phyloP scores from a whole-genome alignment of 202 grass and related monocot species.

The Digitaria exilis region DNA sequence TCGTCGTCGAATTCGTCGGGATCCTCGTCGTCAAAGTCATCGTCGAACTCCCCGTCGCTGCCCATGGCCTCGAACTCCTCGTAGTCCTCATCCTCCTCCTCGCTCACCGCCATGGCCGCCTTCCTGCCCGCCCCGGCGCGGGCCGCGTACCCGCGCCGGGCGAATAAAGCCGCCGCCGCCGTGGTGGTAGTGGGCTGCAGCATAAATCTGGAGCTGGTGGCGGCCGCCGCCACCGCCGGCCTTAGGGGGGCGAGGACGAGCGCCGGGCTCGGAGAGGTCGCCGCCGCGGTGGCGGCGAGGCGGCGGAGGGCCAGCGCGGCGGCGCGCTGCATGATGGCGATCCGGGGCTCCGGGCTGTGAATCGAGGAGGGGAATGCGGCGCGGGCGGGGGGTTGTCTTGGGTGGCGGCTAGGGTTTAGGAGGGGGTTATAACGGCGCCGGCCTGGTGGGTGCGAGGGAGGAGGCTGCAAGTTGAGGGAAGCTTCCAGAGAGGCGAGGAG shows the following conservation, averaged over 20 bases:
- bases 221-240: not conserved
- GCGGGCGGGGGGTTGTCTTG: too few species aligned
- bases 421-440: not conserved
- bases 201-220: not conserved
- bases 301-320: constrained; percentile 22
- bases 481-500: constrained; percentile 7
- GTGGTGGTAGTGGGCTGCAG: not conserved
- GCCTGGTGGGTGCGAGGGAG: not conserved
- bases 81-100: constrained; percentile 13
- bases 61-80: not conserved
- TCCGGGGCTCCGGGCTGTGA: not conserved
- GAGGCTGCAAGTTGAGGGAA: constrained; percentile 7
- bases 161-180: not conserved
- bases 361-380: not conserved
- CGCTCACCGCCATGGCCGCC: constrained; percentile 18
- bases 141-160: constrained; percentile 32
- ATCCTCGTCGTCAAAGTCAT: constrained; percentile 36
- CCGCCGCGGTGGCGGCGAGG: constrained; percentile 16
- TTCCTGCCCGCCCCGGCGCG: not conserved
- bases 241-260: not conserved
- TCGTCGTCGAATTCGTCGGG: not conserved
- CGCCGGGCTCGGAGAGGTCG: not conserved
- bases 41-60: constrained; percentile 23
- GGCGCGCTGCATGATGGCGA: constrained; percentile 23
- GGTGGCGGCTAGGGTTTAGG: constrained; percentile 47